Conservation (phyloP, 2,329 filamentous ascomycete genomes). For the Aspergillus pseudonomiae region DNA sequence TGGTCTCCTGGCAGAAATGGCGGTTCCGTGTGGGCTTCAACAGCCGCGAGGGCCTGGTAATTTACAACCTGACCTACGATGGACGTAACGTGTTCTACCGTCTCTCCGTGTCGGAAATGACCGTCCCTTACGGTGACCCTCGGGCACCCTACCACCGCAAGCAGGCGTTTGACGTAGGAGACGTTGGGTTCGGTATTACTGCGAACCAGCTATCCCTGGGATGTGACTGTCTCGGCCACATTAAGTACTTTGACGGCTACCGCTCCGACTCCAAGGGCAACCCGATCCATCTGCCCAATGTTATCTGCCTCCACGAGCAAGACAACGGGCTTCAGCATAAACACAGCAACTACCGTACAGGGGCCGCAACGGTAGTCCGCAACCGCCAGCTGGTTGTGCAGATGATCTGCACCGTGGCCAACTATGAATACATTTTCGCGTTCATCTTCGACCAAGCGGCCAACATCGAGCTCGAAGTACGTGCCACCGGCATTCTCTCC, state of each 20-base stretch:
- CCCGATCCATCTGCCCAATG: conserved; percentile 63
- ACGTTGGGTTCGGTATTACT: conserved; percentile 67
- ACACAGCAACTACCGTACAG: conserved; percentile 71
- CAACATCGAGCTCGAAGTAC: conserved; percentile 67
- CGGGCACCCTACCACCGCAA: conserved; percentile 70
- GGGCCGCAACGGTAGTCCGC: conserved; percentile 63
- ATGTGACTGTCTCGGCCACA: conserved; percentile 71
- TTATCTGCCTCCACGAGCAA: conserved; percentile 71
- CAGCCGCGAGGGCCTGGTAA: conserved; percentile 65
- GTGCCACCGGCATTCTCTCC: conserved; percentile 70
- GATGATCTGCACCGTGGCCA: conserved; percentile 70
- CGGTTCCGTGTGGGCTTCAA: conserved; percentile 64
- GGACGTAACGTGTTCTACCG: conserved; percentile 67
- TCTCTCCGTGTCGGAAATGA: conserved; percentile 69
- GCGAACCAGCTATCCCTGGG: conserved; percentile 71
- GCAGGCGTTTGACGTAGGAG: conserved; percentile 70
- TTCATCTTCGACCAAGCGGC: conserved; percentile 74
- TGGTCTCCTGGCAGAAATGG: conserved; percentile 70
- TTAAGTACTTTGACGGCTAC: conserved; percentile 66
- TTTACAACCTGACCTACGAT: conserved; percentile 68
- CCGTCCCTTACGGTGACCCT: conserved; percentile 59
- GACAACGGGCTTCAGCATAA: conserved; percentile 72
- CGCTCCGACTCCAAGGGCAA: conserved; percentile 63
- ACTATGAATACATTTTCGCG: conserved; percentile 74
- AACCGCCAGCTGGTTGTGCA: conserved; percentile 69